A percentile compares a stretch with the other conserved stretches of the same genome.
Conservation (phyloP, 139 green algal species). For the Micractinium conductrix region DNA sequence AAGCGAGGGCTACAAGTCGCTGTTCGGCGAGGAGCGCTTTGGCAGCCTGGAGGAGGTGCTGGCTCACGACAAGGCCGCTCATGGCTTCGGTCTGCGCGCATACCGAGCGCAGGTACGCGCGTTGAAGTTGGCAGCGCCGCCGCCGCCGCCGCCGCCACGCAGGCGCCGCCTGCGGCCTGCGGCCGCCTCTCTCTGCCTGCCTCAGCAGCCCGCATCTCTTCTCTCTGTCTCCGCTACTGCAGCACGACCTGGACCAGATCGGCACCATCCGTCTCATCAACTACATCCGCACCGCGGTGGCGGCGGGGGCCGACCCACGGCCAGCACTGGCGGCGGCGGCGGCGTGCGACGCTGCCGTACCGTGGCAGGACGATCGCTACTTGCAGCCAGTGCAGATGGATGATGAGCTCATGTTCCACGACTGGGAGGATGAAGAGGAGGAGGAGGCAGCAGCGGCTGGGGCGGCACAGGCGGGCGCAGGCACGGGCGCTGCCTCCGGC, state of each 20-base stretch:
- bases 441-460: neutral
- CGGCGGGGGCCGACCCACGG: constrained; percentile 57
- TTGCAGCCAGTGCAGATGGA: constrained; percentile 71
- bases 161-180: neutral
- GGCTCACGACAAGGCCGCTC: constrained; percentile 56
- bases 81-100: constrained; percentile 58
- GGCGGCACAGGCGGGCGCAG: neutral
- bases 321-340: constrained; percentile 31
- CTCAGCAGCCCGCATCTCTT: neutral
- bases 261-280: constrained; percentile 84
- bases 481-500: neutral
- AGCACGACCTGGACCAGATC: constrained; percentile 70
- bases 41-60: constrained; percentile 66
- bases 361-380: constrained; percentile 71
- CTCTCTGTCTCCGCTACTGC: neutral
- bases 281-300: constrained; percentile 71
- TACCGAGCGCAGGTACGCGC: constrained; percentile 18
- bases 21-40: constrained; percentile 67
- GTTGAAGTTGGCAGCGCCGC: neutral
- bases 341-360: neutral
- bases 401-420: constrained; percentile 82
- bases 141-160: neutral
- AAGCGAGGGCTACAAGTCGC: constrained; percentile 58
- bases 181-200: neutral
- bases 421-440: constrained; percentile 68